These are phyloP conservation scores for Globisporangium lucens DNA, from an alignment of 352 stramenopile species.

Conservation along the genomic window DNA sequence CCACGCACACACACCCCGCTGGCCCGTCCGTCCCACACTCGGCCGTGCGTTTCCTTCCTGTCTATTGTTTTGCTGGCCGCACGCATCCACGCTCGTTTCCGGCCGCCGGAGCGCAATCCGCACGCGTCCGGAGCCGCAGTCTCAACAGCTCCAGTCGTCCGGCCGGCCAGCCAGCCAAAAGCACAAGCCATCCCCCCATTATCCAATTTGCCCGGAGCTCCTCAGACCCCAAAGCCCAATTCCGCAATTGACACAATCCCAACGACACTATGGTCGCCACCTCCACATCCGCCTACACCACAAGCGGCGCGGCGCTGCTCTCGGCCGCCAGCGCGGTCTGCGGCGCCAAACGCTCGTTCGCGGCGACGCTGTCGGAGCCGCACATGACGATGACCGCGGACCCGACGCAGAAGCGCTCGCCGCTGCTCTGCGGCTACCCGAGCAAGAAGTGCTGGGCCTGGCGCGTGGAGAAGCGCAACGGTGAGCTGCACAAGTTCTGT, in stretches of 20 bases:
- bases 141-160: neutral
- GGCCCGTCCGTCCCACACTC: neutral
- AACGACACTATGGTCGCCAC: neutral
- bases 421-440: conserved; percentile 63
- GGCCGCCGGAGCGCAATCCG: neutral
- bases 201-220: conserved; percentile 8
- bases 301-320: conserved; percentile 7
- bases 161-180: neutral
- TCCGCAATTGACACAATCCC: neutral
- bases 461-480: conserved; percentile 79
- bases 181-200: neutral
- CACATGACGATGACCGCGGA: conserved; percentile 4
- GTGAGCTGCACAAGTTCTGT: conserved; percentile 84
- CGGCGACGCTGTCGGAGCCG: conserved; percentile 8
- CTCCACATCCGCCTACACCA: neutral
- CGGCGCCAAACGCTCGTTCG: conserved; percentile 17
- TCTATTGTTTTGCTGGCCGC: conserved; percentile 4
- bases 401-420: conserved; percentile 43
- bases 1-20: neutral
- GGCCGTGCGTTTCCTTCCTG: neutral
- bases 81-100: neutral
- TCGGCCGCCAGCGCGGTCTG: conserved; percentile 8
- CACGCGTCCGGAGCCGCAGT: conserved; percentile 1
- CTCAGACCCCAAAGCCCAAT: neutral
- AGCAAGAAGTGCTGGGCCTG: conserved; percentile 85